Percentiles rank a stretch among this genome's conserved stretches.
phyloP scores from a whole-genome alignment of 2,329 filamentous ascomycete species.

The Triangularia setosa region DNA sequence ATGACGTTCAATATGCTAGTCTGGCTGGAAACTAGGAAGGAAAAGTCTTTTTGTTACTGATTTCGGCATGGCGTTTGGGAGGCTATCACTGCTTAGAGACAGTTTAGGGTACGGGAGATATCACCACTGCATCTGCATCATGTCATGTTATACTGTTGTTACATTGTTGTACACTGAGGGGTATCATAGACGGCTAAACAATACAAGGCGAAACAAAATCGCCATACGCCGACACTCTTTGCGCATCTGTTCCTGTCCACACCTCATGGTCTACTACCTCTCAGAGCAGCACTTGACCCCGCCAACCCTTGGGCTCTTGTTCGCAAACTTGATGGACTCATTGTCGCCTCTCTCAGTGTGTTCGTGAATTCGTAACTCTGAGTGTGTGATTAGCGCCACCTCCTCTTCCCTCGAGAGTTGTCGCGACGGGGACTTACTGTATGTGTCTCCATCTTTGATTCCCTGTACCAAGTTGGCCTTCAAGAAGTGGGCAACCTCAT shows the following conservation, averaged over 20 bases:
- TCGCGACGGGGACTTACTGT: constrained; percentile 21
- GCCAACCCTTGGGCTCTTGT: constrained; percentile 32
- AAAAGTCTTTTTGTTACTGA: constrained; percentile 14
- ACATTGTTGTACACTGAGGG: constrained; percentile 22
- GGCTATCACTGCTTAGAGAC: neutral
- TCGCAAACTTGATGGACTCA: constrained; percentile 72
- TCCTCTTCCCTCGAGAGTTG: constrained; percentile 4
- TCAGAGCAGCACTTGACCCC: constrained; percentile 31
- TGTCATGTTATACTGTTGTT: constrained; percentile 23
- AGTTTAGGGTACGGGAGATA: constrained; percentile 6
- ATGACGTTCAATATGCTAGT: constrained; percentile 80
- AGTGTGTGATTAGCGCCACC: neutral
- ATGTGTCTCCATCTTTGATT: constrained; percentile 32
- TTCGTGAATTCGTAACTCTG: constrained; percentile 84
- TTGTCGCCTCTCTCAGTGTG: constrained; percentile 92
- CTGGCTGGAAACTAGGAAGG: constrained; percentile 56
- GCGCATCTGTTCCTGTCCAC: neutral
- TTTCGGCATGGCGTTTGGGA: constrained; percentile 25
- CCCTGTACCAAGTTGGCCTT: constrained; percentile 88
- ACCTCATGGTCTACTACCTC: constrained; percentile 14
- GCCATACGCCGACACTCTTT: constrained; percentile 8
- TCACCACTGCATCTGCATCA: constrained; percentile 20
- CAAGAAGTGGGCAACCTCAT: constrained; percentile 77
- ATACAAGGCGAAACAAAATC: constrained; percentile 20
- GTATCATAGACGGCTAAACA: constrained; percentile 27